Evolutionary conservation across 164 flowering plant species (phyloP).

Genomic region (Nymphaea thermarum): DNA sequence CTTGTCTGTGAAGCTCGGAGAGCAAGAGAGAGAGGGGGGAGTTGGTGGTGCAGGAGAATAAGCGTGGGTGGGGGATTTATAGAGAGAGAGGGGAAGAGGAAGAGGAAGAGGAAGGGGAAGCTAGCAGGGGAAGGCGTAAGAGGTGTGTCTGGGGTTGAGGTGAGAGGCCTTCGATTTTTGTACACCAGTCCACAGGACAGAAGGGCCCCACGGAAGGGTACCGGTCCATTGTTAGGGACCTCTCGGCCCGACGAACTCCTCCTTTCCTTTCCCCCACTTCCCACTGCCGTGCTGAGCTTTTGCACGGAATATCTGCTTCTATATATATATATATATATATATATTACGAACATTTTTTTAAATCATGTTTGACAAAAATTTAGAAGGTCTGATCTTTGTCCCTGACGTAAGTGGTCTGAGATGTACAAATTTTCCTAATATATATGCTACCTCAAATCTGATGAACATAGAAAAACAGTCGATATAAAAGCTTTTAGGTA

Average conservation of each 20-base stretch:
- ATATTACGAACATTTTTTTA: too few species aligned
- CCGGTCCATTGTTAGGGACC: not conserved
- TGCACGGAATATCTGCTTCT: not conserved
- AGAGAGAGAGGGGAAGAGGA: not conserved
- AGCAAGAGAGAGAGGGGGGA: slow-evolving; percentile 1
- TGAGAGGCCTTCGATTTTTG: not conserved
- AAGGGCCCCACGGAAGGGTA: not conserved
- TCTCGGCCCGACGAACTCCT: not conserved
- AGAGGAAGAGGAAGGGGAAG: not conserved
- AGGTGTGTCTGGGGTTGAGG: not conserved
- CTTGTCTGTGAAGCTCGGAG: not conserved
- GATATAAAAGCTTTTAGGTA: too few species aligned
- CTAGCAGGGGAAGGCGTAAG: not conserved
- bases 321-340: too few species aligned
- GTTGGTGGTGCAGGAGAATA: not conserved
- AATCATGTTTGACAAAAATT: too few species aligned
- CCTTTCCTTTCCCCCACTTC: not conserved
- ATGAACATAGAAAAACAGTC: too few species aligned
- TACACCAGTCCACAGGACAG: not conserved
- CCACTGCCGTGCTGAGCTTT: not conserved
- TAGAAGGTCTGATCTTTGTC: too few species aligned
- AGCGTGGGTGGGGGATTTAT: not conserved
- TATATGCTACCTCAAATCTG: too few species aligned
- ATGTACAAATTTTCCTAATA: too few species aligned
- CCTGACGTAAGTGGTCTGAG: too few species aligned